phyloP scores from a whole-genome alignment of 805 yeast genomes.

The Myxozyma neglecta region DNA sequence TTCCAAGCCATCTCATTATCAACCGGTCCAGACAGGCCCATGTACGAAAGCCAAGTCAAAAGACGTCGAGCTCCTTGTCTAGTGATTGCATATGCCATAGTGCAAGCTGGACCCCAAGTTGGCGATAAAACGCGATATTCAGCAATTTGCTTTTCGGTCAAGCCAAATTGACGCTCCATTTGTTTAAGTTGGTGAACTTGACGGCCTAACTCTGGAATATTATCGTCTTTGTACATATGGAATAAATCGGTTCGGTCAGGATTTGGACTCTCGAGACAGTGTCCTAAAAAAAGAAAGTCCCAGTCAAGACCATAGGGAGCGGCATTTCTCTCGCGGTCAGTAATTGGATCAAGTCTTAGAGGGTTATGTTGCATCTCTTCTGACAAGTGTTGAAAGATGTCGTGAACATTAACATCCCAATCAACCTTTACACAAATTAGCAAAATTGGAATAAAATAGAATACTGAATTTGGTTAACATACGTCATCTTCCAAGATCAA shows the following conservation, averaged over 20 bases:
- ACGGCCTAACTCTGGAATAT: constrained; percentile 9
- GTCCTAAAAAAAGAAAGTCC: constrained; percentile 24
- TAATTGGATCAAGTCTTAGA: constrained; percentile 13
- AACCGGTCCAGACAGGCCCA: constrained; percentile 18
- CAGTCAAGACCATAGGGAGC: constrained; percentile 27
- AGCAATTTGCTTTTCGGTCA: constrained; percentile 13
- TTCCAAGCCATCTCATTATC: constrained; percentile 18
- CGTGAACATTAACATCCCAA: constrained; percentile 20
- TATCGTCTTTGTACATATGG: constrained; percentile 14
- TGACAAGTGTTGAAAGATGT: constrained; percentile 14
- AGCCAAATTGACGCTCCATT: constrained; percentile 9
- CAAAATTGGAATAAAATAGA: neutral
- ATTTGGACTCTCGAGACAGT: constrained; percentile 19
- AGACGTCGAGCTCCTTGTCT: constrained; percentile 25
- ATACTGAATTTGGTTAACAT: neutral
- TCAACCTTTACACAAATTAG: constrained; percentile 1
- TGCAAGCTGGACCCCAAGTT: constrained; percentile 22
- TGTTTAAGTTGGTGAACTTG: constrained; percentile 7
- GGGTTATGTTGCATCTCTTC: constrained; percentile 21
- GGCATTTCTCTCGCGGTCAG: constrained; percentile 6
- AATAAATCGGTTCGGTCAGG: constrained; percentile 13
- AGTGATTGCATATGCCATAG: constrained; percentile 21
- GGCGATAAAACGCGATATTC: constrained; percentile 13
- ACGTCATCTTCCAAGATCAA: constrained; percentile 23
- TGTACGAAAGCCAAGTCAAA: constrained; percentile 13